phyloP scores from a whole-genome alignment of 139 green algal genomes.

The Chlamydomonas eustigma region DNA sequence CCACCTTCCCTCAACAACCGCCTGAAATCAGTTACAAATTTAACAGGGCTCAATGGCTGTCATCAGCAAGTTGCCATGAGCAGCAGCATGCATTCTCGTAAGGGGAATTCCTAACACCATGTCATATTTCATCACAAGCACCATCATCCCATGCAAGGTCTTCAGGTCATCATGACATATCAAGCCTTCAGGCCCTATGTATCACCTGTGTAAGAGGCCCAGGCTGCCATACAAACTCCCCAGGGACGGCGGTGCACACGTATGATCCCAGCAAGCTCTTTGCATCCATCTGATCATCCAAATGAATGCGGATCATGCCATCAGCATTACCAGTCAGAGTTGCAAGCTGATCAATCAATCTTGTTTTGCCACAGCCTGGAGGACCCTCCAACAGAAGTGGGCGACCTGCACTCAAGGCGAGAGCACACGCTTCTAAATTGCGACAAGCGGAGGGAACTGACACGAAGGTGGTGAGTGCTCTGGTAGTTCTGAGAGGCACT shows the following conservation, averaged over 20 bases:
- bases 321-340: conserved; percentile 64
- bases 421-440: conserved; percentile 30
- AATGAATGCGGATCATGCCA: conserved; percentile 67
- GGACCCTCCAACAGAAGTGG: conserved; percentile 89
- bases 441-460: neutral
- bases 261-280: conserved; percentile 94
- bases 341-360: conserved; percentile 74
- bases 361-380: conserved; percentile 83
- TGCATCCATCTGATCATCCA: conserved; percentile 95
- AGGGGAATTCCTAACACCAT: no score
- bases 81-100: no score
- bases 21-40: no score
- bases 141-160: no score
- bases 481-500: neutral
- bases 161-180: no score
- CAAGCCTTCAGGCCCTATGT: no score
- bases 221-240: conserved; percentile 94
- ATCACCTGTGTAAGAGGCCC: conserved; percentile 82
- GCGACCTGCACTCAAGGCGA: conserved; percentile 70
- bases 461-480: neutral
- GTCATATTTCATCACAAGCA: no score
- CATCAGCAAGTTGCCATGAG: no score
- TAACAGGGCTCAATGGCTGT: no score
- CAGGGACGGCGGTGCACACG: conserved; percentile 80
- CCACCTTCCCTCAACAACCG: conserved; percentile 82